Conservation (phyloP, 176 grass and related monocot genomes). For the Triticum timopheevii region DNA sequence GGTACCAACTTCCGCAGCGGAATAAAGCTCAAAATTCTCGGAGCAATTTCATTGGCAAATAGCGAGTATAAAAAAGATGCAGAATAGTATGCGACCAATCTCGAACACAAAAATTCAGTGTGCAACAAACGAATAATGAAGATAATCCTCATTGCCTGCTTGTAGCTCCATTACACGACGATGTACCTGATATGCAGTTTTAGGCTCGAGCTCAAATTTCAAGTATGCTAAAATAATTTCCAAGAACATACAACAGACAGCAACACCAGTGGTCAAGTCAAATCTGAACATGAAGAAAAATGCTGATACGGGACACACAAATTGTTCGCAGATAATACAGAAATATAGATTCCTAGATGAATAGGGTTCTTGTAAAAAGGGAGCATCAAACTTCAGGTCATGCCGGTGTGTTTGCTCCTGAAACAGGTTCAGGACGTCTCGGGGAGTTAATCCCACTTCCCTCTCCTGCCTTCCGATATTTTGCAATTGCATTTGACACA, state of each 20-base stretch:
- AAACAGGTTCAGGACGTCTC: neutral
- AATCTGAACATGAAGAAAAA: neutral
- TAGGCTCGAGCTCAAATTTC: neutral
- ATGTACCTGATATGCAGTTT: neutral
- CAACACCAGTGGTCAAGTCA: neutral
- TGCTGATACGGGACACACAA: neutral
- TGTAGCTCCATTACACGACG: neutral
- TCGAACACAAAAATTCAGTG: neutral
- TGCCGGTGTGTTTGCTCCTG: neutral
- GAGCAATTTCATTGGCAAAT: neutral
- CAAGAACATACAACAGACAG: neutral
- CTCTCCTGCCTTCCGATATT: neutral
- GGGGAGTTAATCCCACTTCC: neutral
- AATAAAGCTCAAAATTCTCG: neutral
- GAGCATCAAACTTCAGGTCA: neutral
- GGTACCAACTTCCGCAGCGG: neutral
- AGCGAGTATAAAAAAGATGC: neutral
- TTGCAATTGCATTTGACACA: constrained; percentile 3
- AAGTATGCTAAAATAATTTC: neutral
- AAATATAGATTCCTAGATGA: neutral
- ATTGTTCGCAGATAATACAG: neutral
- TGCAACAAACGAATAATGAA: neutral
- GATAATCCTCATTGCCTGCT: too few species aligned
- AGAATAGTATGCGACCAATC: neutral
- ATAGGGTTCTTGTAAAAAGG: neutral